These are phyloP conservation scores for Monosporascus sp. DNA, from an alignment of 2,329 filamentous ascomycete genomes.

Conservation along the genomic window DNA sequence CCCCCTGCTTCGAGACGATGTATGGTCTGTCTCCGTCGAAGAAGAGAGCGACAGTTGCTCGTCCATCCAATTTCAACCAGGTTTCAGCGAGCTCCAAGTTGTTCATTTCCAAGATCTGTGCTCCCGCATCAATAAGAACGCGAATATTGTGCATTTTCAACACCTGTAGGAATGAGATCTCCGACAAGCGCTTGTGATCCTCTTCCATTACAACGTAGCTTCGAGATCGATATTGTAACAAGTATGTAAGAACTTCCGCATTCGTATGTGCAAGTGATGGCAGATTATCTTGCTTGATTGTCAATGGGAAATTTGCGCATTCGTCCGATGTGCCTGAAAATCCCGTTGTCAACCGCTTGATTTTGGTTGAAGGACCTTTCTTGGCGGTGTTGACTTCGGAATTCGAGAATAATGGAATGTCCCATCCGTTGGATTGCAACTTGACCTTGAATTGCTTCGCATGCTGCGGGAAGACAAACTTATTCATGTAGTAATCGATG, in stretches of 20 bases:
- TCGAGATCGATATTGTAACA: conserved; percentile 47
- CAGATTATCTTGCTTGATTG: conserved; percentile 56
- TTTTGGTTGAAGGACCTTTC: conserved; percentile 5
- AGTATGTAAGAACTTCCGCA: conserved; percentile 55
- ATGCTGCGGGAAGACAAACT: conserved; percentile 59
- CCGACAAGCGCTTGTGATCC: conserved; percentile 33
- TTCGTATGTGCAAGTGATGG: conserved; percentile 52
- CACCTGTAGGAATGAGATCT: conserved; percentile 36
- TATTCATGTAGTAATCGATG: conserved; percentile 57
- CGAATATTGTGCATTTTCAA: conserved; percentile 35
- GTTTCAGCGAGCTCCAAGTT: conserved; percentile 42
- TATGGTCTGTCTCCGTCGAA: conserved; percentile 44
- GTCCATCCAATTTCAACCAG: conserved; percentile 44
- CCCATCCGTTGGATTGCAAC: conserved; percentile 62
- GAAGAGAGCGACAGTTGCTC: conserved; percentile 45
- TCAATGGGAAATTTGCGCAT: conserved; percentile 38
- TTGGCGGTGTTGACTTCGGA: conserved; percentile 8
- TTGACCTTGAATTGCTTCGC: conserved; percentile 61
- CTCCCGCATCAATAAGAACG: conserved; percentile 59
- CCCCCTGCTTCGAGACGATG: conserved; percentile 34
- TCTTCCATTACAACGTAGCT: conserved; percentile 34
- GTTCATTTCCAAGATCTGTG: conserved; percentile 56
- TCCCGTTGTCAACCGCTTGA: conserved; percentile 48
- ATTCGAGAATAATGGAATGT: conserved; percentile 46
- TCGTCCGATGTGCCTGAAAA: conserved; percentile 49